Base-by-base conservation (phyloP, 2,329 filamentous ascomycete genomes). In the Neonectria hederae region DNA sequence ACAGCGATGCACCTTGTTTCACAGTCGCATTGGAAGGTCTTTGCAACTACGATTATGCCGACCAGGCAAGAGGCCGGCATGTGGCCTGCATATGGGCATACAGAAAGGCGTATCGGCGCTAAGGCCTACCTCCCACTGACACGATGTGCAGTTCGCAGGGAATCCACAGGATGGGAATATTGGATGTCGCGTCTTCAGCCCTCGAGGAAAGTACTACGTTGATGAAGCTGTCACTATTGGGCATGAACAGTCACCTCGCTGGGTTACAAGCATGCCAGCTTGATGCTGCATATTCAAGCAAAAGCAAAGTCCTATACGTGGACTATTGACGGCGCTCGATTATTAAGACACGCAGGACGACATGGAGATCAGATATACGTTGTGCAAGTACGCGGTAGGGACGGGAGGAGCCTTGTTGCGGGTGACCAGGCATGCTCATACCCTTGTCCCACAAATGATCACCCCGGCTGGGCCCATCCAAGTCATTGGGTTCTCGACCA, bases 321-420 rank as follows among this genome's bases (percentile, higher is more conserved):
- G 38, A 24, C 32, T 28, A 43, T 38, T 55, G 28, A 52, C 35
- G 17, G 26, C 32, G 52, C 53, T 53, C 53, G 38, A 62, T 53
- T 42, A 62, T 53, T 42, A 45, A 54, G 43, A 57, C 52, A 45
- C 26, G 35, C 56, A 59, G 38, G 28, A 21, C 46, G 38, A 32
- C 56, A 60, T 61, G 52, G 57, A 52, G 57, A 53, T 56, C 62
- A 45, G 62, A 64, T 60, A 64, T 60, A 52, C 46, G 56, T 53
- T 51, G 65, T 67, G 65, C 69, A 71, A 59, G 60, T 57, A 62
- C 68, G 70, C 70, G 72, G 75, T 69, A 72, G 73, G 69, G 72
- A 75, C 76, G 76, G 76, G 76, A 77, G 68, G 75, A 77, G 73
- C 76, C 76, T 77, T 77, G 71, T 73, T 71, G 68, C 68, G 72